Conservation (phyloP, 495 filamentous ascomycete genomes). For the Elaphomyces granulatus region DNA sequence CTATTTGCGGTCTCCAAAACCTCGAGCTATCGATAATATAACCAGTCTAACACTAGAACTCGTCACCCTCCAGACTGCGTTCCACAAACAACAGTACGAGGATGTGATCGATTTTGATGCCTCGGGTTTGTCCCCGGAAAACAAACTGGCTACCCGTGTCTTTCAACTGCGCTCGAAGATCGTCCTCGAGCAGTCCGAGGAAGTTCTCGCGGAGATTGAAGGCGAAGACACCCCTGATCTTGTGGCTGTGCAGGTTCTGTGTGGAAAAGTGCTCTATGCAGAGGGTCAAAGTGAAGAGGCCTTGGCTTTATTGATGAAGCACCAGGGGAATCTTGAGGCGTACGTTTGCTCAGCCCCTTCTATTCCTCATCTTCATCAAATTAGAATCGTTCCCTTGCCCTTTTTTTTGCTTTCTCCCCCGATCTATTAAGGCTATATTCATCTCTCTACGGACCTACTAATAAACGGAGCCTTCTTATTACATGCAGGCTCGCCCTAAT, state of each 20-base stretch:
- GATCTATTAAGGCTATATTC: slow-evolving; percentile 11
- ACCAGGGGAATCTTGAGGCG: slow-evolving; percentile 74
- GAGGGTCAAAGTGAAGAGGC: slow-evolving; percentile 74
- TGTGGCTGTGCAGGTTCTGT: slow-evolving; percentile 69
- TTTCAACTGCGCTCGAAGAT: slow-evolving; percentile 69
- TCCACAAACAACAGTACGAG: slow-evolving; percentile 83
- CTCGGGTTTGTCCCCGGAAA: slow-evolving; percentile 57
- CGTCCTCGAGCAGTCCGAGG: slow-evolving; percentile 59
- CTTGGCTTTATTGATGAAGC: slow-evolving; percentile 57
- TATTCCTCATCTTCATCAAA: neutral
- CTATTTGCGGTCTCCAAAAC: no score
- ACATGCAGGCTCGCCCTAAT: slow-evolving; percentile 48
- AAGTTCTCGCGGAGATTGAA: slow-evolving; percentile 52
- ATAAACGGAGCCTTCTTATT: neutral
- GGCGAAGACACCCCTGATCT: slow-evolving; percentile 56
- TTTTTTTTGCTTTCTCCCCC: no score
- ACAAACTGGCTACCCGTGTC: slow-evolving; percentile 62
- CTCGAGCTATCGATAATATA: no score
- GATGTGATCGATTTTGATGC: slow-evolving; percentile 69
- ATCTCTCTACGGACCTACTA: no score
- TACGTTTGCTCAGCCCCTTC: slow-evolving; percentile 35
- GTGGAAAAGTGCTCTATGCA: slow-evolving; percentile 61
- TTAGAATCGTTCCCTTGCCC: neutral
- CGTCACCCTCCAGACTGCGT: slow-evolving; percentile 87
- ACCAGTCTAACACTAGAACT: slow-evolving; percentile 44